Evolutionary conservation across 2,329 filamentous ascomycete genomes (phyloP), one percentile per base, ranked within the genome.

Genomic region (Penicillium decumbens): DNA sequence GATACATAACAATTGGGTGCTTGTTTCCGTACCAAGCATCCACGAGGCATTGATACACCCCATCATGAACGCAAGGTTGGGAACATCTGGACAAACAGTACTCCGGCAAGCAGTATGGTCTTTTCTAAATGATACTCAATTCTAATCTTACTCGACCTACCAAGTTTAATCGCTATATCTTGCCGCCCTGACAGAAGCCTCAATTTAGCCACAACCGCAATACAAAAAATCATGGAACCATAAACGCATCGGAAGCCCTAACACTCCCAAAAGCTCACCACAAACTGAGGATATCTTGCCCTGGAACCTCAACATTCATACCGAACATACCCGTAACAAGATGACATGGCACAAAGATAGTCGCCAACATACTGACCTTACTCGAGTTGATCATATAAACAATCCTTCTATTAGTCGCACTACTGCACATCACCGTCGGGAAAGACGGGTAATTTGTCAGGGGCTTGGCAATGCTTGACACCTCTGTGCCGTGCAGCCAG

Each of bases 321-420:
- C 75, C 75, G 55, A 75, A 77, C 42, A 77, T 61, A 48, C 73
- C 75, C 38, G 89, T 93, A 50, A 97, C 82, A 57, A 97, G 76
- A 68, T 97, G 96, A 54, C 97, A 81, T 1, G 93, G 93, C 51
- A 97, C 91, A 15, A 98, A 82, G 57, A 97, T 87, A 3, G 91
- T 95, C 1, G 89, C 93, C 53, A 97, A 75, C 45, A 97, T 81
- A 0, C 93, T 97, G 61, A 98, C 92, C 75, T 95, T 95, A 73
- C 89, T 90, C 13, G 85, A 81, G 72, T 96, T 97, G 39, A 89
- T 89, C 53, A 83, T 79, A 49, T 89, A 93, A 39, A 91, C 90
- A 69, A 95, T 83, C 1, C 85, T 82, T 61, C 95, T 89, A 71
- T 88, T 91, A 67, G 93, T 89, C 60, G 96, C 91, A 29, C 86